phyloP scores from a whole-genome alignment of 2,329 filamentous ascomycete genomes.

The Nemania sp. region DNA sequence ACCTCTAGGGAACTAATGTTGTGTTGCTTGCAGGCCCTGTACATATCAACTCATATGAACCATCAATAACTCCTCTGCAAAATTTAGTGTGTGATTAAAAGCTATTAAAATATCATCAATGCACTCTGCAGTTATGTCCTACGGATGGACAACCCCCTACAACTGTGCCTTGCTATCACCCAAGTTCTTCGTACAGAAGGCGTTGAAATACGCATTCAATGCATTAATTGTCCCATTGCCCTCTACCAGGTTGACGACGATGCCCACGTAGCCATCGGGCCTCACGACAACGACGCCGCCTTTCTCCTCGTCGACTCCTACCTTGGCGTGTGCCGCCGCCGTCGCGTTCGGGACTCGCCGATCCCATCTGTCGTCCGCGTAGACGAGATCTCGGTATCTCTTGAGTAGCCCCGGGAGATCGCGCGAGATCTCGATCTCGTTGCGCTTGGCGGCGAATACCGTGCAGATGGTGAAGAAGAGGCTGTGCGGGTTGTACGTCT shows the following conservation, averaged over 20 bases:
- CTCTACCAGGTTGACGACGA: slow-evolving; percentile 73
- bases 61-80: too few species aligned
- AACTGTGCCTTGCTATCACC: slow-evolving; percentile 47
- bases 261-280: slow-evolving; percentile 85
- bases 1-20: too few species aligned
- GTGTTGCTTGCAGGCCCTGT: too few species aligned
- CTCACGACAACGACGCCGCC: slow-evolving; percentile 83
- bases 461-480: slow-evolving; percentile 79
- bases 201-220: slow-evolving; percentile 79
- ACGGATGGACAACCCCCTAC: slow-evolving; percentile 29
- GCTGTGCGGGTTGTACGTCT: slow-evolving; percentile 83
- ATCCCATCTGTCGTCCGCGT: slow-evolving; percentile 83
- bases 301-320: slow-evolving; percentile 74
- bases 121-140: neutral
- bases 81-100: neutral
- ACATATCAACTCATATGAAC: too few species aligned
- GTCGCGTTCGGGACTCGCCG: slow-evolving; percentile 68
- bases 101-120: neutral
- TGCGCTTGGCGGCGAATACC: slow-evolving; percentile 70
- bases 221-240: slow-evolving; percentile 80
- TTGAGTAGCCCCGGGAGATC: slow-evolving; percentile 73
- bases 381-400: slow-evolving; percentile 80
- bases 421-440: slow-evolving; percentile 71
- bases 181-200: slow-evolving; percentile 69
- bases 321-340: slow-evolving; percentile 82